Evolutionary conservation across 2,329 filamentous ascomycete species (phyloP), one percentile per base, ranked within the genome.

Genomic region (Ophiobolus disseminans): DNA sequence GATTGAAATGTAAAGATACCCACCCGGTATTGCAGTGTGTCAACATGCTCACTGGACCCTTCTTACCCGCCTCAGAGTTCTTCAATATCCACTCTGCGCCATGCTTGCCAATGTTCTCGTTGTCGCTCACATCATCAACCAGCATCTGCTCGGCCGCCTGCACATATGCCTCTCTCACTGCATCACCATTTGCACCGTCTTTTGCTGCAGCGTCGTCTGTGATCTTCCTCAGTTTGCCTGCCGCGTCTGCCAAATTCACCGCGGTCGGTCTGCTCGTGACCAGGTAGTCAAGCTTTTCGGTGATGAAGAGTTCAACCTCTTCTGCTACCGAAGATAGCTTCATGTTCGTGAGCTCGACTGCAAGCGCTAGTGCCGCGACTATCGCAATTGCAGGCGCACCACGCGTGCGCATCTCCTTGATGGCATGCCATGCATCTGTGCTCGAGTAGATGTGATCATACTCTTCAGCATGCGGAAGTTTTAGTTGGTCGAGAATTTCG

Each of bases 21-120:
- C 79, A 88, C 86, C 94, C 94, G 17, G 94, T 99, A 74, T 99
- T 99, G 80, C 94, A 99, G 75, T 99, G 95, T 9, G 94, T 99
- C 59, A 99, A 77, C 34, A 99, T 87, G n/a, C 90, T 90, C 38
- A 96, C 76, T 57, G 80, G 78, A 62, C 75, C 79, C 65, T 69
- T 79, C 65, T 57, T 81, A 71, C 55, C 80, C 69, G 69, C 80
- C 73, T 59, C 74, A 37, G 74, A 66, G 61, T 90, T 84, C 31
- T 80, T 76, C 47, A 85, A 75, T 25, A 99, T 86, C 90, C 94
- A 99, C 57, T 86, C 81, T 0, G 91, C 90, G 30, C 94, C 94
- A 70, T 89, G 80, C 50, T 85, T 81, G 40, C 94, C 94, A 69
- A 99, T 97, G 20, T 83, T 82, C 56, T 89, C 81, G 73, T 99